phyloP scores from a whole-genome alignment of 2,329 filamentous ascomycete genomes.

The Coniochaeta ligniaria region DNA sequence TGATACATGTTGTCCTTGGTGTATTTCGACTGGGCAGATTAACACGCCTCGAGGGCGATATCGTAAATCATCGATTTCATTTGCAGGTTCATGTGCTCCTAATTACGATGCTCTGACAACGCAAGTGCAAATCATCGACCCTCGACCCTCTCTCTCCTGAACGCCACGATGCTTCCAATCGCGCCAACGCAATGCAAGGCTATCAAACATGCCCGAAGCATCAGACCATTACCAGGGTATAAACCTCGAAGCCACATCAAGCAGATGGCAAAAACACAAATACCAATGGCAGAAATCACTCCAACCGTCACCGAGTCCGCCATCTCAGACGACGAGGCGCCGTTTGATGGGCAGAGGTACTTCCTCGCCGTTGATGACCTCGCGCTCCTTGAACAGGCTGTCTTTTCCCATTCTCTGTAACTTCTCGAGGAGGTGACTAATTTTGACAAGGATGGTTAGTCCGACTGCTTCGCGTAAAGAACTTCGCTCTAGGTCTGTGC shows the following conservation, averaged over 20 bases:
- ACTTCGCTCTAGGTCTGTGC: too few relatives aligned
- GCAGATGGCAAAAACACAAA: neutral
- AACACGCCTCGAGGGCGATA: neutral
- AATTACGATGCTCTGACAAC: neutral
- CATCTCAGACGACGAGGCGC: constrained; percentile 28
- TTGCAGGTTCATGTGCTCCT: too few relatives aligned
- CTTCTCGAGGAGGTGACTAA: constrained; percentile 49
- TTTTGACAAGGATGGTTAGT: constrained; percentile 18
- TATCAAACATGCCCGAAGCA: neutral
- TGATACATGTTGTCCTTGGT: too few relatives aligned
- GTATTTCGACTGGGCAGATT: neutral
- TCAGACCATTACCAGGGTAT: neutral
- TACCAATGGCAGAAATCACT: neutral
- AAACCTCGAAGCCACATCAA: neutral
- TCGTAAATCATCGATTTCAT: neutral
- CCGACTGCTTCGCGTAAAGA: too few relatives aligned
- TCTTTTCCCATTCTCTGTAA: constrained; percentile 39
- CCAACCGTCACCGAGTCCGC: neutral
- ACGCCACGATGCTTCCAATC: neutral
- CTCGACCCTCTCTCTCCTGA: neutral
- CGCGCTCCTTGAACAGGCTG: constrained; percentile 22
- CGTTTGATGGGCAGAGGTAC: constrained; percentile 38
- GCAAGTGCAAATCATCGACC: neutral
- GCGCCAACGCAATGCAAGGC: neutral
- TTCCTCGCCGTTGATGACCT: constrained; percentile 21